Conservation (phyloP, 768 basidiomycete genomes). For the Leccinum subtestaceum region DNA sequence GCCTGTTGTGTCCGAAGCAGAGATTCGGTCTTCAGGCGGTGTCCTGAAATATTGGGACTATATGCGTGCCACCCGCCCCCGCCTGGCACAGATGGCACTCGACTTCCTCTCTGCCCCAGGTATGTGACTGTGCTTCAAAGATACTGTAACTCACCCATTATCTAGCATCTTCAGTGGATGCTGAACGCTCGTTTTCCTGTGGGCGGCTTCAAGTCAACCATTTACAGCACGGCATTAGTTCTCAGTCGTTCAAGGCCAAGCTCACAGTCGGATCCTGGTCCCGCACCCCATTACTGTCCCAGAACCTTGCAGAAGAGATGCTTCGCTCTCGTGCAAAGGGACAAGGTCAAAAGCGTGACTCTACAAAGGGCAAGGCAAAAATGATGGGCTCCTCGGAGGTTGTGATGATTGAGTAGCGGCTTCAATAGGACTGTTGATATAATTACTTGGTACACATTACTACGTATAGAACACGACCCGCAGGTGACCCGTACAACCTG, state of each 20-base stretch:
- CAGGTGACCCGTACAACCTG: neutral
- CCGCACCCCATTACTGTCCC: neutral
- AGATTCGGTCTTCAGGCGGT: neutral
- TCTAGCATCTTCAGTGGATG: neutral
- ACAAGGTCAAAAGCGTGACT: neutral
- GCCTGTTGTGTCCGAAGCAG: neutral
- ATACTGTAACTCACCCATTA: neutral
- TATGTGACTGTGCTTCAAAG: neutral
- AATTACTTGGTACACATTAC: too few species aligned
- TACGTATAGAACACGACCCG: neutral
- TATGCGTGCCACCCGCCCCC: neutral
- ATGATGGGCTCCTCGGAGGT: too few species aligned
- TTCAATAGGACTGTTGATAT: too few species aligned
- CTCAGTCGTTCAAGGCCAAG: neutral
- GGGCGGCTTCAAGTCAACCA: neutral
- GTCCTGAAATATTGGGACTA: neutral
- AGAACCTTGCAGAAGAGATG: neutral
- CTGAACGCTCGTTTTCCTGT: neutral
- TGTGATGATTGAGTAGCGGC: too few species aligned
- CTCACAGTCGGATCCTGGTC: conserved; percentile 3
- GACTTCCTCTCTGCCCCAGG: neutral
- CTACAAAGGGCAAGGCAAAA: neutral
- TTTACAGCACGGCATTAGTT: neutral
- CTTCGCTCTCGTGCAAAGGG: neutral
- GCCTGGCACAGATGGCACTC: neutral